Evolutionary conservation across 2,329 filamentous ascomycete species (phyloP), one percentile per base, ranked within the genome.

Genomic region (Myriosclerotinia scirpicola): DNA sequence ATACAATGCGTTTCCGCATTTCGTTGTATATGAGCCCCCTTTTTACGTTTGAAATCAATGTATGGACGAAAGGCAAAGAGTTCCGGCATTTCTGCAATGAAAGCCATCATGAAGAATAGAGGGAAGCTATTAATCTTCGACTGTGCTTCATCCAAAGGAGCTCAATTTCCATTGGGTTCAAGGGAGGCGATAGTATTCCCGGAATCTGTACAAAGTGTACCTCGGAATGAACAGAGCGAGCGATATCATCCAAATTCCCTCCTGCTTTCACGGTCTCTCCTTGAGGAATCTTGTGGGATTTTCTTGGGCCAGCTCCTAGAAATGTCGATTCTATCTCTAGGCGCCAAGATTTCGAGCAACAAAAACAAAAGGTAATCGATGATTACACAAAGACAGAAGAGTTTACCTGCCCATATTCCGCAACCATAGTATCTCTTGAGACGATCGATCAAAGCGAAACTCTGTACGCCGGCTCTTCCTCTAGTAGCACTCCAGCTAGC

Each of bases 381-480:
- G 67, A 98, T 88, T 14, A 93, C 93, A 71, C 94, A 97, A 1
- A 99, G 82, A 74, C 95, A 97, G 75, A 99, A 99, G 11, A 99
- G 82, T 79, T 99, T 99, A 46, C 95, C 95, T 0, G 95, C 95
- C 95, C 95, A 99, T 60, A 98, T 94, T 44, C 95, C 95, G 76
- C 96, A 99, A 11, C 95, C 95, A 75, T 97, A 99, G 78, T 99
- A 99, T 67, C 95, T 83, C 80, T 99, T 99, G 26, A 99, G 80
- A 26, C 95, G 87, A 76, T 99, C 95, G 70, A 99, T 97, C 54
- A 99, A 84, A 7, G 94, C 91, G 75, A 97, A 96, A 73, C 92
- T 94, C 73, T 92, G 90, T 11, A 92, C 87, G 9, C 87, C 86
- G 6, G 85, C 83, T 42, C 88, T 82, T 53, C 88, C 88, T 70